Conservation (phyloP, 495 filamentous ascomycete genomes). For the Podospora sp. region DNA sequence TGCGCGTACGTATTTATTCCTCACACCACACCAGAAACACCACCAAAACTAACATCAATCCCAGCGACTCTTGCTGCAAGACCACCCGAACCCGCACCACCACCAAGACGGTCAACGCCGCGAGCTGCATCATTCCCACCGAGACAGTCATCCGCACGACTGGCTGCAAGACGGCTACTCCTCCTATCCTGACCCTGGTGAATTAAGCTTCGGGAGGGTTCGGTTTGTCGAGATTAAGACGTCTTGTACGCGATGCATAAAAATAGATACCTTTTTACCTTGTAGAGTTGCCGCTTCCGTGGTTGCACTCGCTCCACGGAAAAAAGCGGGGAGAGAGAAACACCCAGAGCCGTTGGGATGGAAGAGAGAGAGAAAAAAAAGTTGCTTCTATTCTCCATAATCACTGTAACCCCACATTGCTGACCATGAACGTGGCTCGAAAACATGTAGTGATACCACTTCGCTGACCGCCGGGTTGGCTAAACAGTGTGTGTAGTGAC, state of each 20-base stretch:
- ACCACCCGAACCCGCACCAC: constrained; percentile 38
- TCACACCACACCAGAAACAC: background rate
- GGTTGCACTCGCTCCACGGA: background rate
- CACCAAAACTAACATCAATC: background rate
- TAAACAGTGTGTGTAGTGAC: background rate
- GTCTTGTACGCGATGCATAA: background rate
- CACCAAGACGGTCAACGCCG: constrained; percentile 30
- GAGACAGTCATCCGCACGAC: constrained; percentile 43
- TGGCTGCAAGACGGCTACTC: constrained; percentile 29
- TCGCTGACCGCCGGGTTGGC: background rate
- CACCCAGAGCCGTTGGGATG: background rate
- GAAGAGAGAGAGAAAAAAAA: background rate
- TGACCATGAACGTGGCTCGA: background rate
- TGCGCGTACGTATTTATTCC: constrained; percentile 7
- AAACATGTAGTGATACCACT: background rate
- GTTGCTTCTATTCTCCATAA: background rate
- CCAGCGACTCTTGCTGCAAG: constrained; percentile 46
- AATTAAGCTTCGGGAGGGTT: background rate
- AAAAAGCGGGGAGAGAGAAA: background rate
- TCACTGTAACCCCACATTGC: background rate
- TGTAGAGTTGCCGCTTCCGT: background rate
- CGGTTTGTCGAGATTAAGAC: background rate
- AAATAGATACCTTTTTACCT: background rate
- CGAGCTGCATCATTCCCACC: constrained; percentile 38
- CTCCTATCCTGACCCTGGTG: constrained; percentile 3